These are phyloP conservation scores for Penicillium nordicum DNA, from an alignment of 2,329 filamentous ascomycete genomes.

Conservation along the genomic window DNA sequence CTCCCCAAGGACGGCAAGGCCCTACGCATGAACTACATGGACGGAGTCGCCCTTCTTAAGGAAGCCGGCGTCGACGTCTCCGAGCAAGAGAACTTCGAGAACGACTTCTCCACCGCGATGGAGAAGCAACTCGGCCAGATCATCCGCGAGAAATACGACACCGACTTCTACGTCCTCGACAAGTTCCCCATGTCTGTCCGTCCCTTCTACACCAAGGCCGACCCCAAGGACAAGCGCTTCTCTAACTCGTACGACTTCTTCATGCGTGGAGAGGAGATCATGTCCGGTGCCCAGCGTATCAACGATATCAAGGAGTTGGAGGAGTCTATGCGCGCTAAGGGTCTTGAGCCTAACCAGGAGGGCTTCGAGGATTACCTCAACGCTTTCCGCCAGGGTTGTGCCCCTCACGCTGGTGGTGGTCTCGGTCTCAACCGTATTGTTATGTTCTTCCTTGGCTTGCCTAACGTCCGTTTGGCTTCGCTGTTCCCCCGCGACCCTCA, in stretches of 20 bases:
- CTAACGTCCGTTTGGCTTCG: slow-evolving; percentile 60
- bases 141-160: slow-evolving; percentile 82
- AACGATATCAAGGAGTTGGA: slow-evolving; percentile 59
- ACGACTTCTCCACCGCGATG: slow-evolving; percentile 48
- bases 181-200: slow-evolving; percentile 88
- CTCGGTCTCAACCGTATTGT: slow-evolving; percentile 65
- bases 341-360: slow-evolving; percentile 56
- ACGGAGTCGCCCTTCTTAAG: slow-evolving; percentile 47
- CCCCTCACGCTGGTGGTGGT: slow-evolving; percentile 63
- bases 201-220: slow-evolving; percentile 88
- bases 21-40: slow-evolving; percentile 49
- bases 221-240: slow-evolving; percentile 62
- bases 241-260: slow-evolving; percentile 69
- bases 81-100: slow-evolving; percentile 48
- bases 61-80: slow-evolving; percentile 51
- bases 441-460: slow-evolving; percentile 63
- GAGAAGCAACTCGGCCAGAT: slow-evolving; percentile 74
- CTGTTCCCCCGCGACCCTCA: slow-evolving; percentile 63
- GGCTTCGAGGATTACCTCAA: slow-evolving; percentile 63
- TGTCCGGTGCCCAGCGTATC: slow-evolving; percentile 65
- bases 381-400: slow-evolving; percentile 62
- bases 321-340: slow-evolving; percentile 57
- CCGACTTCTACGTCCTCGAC: slow-evolving; percentile 95
- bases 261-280: slow-evolving; percentile 68
- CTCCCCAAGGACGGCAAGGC: slow-evolving; percentile 50